These are phyloP conservation scores for Scheffersomyces ergatensis DNA, from an alignment of 805 yeast species.

Conservation along the genomic window DNA sequence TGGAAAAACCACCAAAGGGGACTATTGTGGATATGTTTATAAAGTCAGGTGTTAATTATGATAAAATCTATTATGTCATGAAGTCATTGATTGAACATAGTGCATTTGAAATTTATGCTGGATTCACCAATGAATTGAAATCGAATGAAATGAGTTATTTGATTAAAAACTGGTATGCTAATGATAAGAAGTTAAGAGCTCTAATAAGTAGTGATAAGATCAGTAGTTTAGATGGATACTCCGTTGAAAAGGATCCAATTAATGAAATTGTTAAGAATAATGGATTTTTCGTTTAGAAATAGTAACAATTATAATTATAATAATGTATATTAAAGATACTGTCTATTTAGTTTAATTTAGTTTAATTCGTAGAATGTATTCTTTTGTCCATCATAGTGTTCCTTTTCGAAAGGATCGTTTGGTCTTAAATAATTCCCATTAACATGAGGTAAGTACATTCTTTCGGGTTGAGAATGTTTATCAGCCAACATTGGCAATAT, in stretches of 20 bases:
- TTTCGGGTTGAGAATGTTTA: constrained; percentile 9
- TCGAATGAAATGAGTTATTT: constrained; percentile 58
- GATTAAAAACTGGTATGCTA: constrained; percentile 64
- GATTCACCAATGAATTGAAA: constrained; percentile 40
- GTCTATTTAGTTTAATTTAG: constrained; percentile 19
- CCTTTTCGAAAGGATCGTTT: constrained; percentile 20
- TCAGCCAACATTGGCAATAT: constrained; percentile 37
- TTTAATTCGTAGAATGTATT: constrained; percentile 43
- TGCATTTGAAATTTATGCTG: constrained; percentile 49
- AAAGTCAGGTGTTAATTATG: constrained; percentile 61
- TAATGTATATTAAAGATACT: constrained; percentile 3
- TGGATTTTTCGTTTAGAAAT: background rate
- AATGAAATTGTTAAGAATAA: constrained; percentile 17
- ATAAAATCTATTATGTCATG: constrained; percentile 62
- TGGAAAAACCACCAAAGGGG: constrained; percentile 48
- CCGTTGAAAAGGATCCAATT: constrained; percentile 58
- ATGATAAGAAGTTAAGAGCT: constrained; percentile 63
- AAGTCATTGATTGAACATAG: constrained; percentile 62
- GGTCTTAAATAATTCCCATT: constrained; percentile 28
- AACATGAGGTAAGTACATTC: constrained; percentile 9
- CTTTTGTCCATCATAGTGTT: constrained; percentile 38
- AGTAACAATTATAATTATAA: background rate
- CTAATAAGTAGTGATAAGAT: constrained; percentile 48
- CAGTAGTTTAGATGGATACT: constrained; percentile 43
- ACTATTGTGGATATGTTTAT: constrained; percentile 60